phyloP scores from a whole-genome alignment of 202 grass and related monocot species.

The Schoenoplectus tabernaemontani region DNA sequence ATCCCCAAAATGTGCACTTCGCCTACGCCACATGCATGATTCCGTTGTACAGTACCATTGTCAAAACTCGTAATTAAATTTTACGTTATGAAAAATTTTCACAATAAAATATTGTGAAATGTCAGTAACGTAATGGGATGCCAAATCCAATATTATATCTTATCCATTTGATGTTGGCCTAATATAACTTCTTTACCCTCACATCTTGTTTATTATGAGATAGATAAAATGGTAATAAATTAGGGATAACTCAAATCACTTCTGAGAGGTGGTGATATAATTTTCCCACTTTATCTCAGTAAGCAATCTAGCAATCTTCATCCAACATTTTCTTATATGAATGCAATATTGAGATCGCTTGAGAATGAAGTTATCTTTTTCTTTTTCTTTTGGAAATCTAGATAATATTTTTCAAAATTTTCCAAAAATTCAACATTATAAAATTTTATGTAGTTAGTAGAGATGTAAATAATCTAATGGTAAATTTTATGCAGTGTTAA shows the following conservation, averaged over 20 bases:
- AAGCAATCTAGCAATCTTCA: neutral
- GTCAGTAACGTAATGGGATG: neutral
- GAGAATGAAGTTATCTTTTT: neutral
- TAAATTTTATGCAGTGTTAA: neutral
- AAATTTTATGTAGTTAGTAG: too few relatives aligned
- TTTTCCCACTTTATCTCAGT: too few relatives aligned
- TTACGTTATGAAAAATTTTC: neutral
- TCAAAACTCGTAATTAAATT: neutral
- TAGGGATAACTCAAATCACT: too few relatives aligned
- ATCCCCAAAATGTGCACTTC: neutral
- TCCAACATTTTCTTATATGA: neutral
- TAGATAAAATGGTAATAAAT: too few relatives aligned
- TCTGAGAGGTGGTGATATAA: too few relatives aligned
- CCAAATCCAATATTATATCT: neutral
- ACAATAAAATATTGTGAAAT: neutral
- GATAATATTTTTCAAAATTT: too few relatives aligned
- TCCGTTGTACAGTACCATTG: neutral
- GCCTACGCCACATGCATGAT: slow-evolving; percentile 3
- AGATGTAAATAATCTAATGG: neutral
- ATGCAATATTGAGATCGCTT: neutral
- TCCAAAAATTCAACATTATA: too few relatives aligned
- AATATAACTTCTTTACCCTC: neutral
- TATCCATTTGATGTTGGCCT: neutral
- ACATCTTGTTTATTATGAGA: too few relatives aligned
- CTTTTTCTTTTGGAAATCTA: too few relatives aligned